These are phyloP conservation scores for Begonia peltatifolia DNA, from an alignment of 306 rosid genomes.

Conservation along the genomic window DNA sequence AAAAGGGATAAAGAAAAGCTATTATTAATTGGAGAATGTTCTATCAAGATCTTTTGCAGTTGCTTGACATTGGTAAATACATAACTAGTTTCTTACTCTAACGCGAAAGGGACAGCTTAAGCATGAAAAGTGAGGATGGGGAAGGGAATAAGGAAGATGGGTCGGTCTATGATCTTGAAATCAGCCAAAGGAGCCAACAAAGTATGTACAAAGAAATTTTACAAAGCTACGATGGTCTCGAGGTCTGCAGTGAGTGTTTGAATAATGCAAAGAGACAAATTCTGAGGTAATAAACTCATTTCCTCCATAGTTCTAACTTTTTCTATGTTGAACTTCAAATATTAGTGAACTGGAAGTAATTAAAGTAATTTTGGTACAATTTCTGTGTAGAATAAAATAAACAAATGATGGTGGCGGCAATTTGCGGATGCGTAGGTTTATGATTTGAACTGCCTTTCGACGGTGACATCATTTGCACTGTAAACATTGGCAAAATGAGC, in stretches of 20 bases:
- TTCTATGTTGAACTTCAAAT: too few relatives aligned
- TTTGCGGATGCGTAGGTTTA: too few relatives aligned
- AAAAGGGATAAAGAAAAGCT: too few relatives aligned
- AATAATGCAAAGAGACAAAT: slow-evolving; percentile 39
- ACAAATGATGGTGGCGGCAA: too few relatives aligned
- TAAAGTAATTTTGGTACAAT: too few relatives aligned
- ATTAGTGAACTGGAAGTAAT: too few relatives aligned
- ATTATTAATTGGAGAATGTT: too few relatives aligned
- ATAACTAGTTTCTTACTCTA: slow-evolving; percentile 14
- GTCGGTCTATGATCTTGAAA: slow-evolving; percentile 16
- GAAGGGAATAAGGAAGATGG: slow-evolving; percentile 9
- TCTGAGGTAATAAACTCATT: slow-evolving; percentile 28
- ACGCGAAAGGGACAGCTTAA: slow-evolving; percentile 21
- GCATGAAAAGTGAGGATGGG: slow-evolving; percentile 24
- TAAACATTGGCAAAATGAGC: too few relatives aligned
- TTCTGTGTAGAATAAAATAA: too few relatives aligned
- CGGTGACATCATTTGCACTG: too few relatives aligned
- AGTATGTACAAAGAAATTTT: slow-evolving; percentile 22
- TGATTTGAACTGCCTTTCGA: too few relatives aligned
- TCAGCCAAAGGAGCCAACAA: slow-evolving; percentile 17
- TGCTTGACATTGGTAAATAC: neutral
- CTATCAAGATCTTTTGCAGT: neutral
- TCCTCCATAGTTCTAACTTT: too few relatives aligned
- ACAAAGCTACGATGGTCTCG: slow-evolving; percentile 27
- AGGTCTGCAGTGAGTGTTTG: slow-evolving; percentile 26